Base-by-base conservation (phyloP, 352 stramenopile genomes). In the Ochromonadaceae sp. region DNA sequence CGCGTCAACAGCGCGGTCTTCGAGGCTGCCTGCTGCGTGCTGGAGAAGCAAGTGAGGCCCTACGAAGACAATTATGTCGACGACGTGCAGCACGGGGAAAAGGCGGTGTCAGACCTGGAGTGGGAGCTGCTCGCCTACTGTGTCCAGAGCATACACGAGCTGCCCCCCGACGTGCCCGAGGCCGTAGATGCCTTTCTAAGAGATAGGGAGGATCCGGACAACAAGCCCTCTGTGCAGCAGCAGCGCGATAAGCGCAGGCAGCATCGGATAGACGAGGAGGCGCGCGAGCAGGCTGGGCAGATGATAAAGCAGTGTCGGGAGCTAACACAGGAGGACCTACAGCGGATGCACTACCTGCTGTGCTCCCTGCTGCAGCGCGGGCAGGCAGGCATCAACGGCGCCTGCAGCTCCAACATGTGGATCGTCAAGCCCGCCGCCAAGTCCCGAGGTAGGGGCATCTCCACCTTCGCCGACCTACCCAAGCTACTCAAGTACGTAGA, bases 401-500 rank as follows among this genome's bases (percentile, higher is more conserved):
- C 49, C 14, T 44, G 41, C 14, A 35, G 65, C 43, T 35, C 58
- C 26, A 95, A 95, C 66, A 76, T 93, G 28, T 95, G 87, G 86
- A 94, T 95, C 68, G 85, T 92, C 38, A 95, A 95, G 73, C 87
- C 87, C 39, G 70, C 68, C 17, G 68, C 69, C 1, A 76, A 76
- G 47, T 65, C 36, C 17, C 42, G 72, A 30, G 68, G 72, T 32
- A 40, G 70, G 28, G 70, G 86, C 10, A 95, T 95, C 48, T 77
- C 75, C 35, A 85, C 87, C 15, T 92, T 92, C 67, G 83, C 85
- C 59, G 69, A 91, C 32, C 68, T 93, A 26, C 69, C 78, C 1
- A 74, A 80, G 56, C 50, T 93, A 34, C 69, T 93, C 2, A 77
- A 78, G 39, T 90, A 93, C 60, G 78, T 91, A 39, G 81, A 91